Base-by-base conservation (phyloP, 768 basidiomycete genomes). In the Galerina sulciceps region DNA sequence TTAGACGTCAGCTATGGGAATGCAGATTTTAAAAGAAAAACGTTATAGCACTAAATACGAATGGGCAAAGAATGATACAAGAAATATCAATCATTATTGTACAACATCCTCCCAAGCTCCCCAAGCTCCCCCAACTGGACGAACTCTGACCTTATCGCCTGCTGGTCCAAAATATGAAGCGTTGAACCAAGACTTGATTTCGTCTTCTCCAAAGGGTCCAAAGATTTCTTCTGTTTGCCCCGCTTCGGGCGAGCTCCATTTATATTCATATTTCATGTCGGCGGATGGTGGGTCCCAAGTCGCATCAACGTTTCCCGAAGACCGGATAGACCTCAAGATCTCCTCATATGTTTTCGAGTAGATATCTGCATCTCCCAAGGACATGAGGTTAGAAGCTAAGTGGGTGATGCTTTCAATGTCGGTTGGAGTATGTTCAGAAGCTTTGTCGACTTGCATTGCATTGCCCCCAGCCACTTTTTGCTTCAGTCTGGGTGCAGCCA, bases 331-430 rank as follows among this genome's bases (percentile, higher is more conserved):
- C 57, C 91, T 87, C 17, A 96, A 85, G 51, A 96, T 81, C 68
- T 93, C 89, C 64, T 94, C 93, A 69, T 93, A 93, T 0, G 91
- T 90, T 70, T 85, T 88, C 40, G 88, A 89, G 75, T 96, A 96
- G 54, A 96, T 84, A 67, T 96, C 93, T 15, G 83, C 79, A 60
- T 96, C 93, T 20, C 92, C 93, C 13, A 94, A 81, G 0, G 89
- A 88, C 87, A 96, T 89, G 62, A 96, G 83, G 37, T 81, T 88
- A n/a, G 92, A 94, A 6, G 94, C 92, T 50, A 94, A 83, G 74
- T 93, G 88, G 0, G 94, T 95, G 61, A 96, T 84, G 17, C 79
- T 71, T 68, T 93, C 90, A 70, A 96, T 92, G 50, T 88, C 85
- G 3, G 79, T 76, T 17, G 78, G 75, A 26, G 43, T 46, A 22